Conservation (phyloP, 768 basidiomycete species). For the Mycena vitilis region DNA sequence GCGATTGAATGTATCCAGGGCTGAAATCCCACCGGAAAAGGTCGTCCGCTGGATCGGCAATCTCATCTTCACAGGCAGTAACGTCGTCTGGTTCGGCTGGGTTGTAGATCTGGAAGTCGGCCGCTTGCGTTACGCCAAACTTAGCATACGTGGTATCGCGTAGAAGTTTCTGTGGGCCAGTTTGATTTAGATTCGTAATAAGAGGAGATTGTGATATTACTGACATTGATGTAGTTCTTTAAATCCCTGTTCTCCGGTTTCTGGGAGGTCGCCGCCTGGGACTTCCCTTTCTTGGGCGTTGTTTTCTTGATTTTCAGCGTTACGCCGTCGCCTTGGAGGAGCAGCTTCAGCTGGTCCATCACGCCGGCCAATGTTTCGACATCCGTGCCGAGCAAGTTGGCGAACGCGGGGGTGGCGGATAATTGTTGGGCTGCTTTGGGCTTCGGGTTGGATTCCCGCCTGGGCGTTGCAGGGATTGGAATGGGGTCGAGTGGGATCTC, state of each 20-base stretch:
- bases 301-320: slow-evolving; percentile 19
- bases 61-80: slow-evolving; percentile 10
- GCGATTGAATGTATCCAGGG: slow-evolving; percentile 26
- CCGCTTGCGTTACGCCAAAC: slow-evolving; percentile 23
- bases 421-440: slow-evolving; percentile 4
- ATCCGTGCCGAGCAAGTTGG: slow-evolving; percentile 28
- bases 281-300: slow-evolving; percentile 16
- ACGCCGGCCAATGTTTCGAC: slow-evolving; percentile 13
- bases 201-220: slow-evolving; percentile 5
- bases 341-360: slow-evolving; percentile 15
- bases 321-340: slow-evolving; percentile 19
- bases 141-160: slow-evolving; percentile 17
- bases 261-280: slow-evolving; percentile 9
- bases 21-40: slow-evolving; percentile 29
- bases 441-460: slow-evolving; percentile 12
- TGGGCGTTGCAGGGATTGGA: slow-evolving; percentile 6
- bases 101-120: slow-evolving; percentile 27
- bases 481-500: slow-evolving; percentile 29
- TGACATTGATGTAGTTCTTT: slow-evolving; percentile 16
- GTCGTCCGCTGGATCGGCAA: slow-evolving; percentile 12
- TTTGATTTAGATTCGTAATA: slow-evolving; percentile 22
- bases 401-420: slow-evolving; percentile 18
- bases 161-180: slow-evolving; percentile 19
- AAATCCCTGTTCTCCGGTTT: slow-evolving; percentile 13
- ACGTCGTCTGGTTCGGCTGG: slow-evolving; percentile 18